Evolutionary conservation across 2,329 filamentous ascomycete genomes (phyloP).

Genomic region (Fusarium burgessii): DNA sequence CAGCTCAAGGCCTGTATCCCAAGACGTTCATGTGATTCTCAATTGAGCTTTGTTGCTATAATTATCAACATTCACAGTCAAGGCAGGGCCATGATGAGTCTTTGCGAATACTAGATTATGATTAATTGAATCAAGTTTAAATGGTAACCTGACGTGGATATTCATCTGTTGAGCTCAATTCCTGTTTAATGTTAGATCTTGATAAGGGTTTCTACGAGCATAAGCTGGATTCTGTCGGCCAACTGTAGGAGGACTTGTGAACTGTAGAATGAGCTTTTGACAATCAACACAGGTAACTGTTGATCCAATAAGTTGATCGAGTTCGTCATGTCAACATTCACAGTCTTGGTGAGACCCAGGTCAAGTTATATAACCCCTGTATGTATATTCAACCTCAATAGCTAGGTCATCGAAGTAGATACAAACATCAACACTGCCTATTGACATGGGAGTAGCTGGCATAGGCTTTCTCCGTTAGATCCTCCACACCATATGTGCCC

Average conservation of each 20-base stretch:
- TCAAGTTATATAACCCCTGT: not conserved
- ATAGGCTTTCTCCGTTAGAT: conserved; percentile 7
- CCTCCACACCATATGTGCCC: not conserved
- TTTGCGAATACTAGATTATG: too few species aligned
- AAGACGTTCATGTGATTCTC: not conserved
- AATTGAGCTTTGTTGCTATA: not conserved
- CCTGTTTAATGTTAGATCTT: too few species aligned
- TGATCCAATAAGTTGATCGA: not conserved
- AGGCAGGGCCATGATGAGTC: too few species aligned
- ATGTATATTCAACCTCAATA: conserved; percentile 1
- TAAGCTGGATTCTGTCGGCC: too few species aligned
- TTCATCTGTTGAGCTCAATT: too few species aligned
- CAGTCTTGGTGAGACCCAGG: not conserved
- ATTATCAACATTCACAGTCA: not conserved
- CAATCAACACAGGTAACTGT: too few species aligned
- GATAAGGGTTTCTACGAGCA: too few species aligned
- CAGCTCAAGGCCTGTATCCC: not conserved
- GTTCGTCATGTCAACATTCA: not conserved
- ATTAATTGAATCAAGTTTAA: too few species aligned
- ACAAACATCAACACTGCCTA: not conserved
- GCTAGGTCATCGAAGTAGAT: conserved; percentile 5
- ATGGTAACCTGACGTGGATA: too few species aligned
- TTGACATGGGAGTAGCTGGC: conserved; percentile 9
- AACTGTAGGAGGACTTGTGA: too few species aligned
- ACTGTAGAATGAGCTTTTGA: too few species aligned